Base-by-base conservation (phyloP, 73 alveolate species). In the Paramecium pentaurelia region DNA sequence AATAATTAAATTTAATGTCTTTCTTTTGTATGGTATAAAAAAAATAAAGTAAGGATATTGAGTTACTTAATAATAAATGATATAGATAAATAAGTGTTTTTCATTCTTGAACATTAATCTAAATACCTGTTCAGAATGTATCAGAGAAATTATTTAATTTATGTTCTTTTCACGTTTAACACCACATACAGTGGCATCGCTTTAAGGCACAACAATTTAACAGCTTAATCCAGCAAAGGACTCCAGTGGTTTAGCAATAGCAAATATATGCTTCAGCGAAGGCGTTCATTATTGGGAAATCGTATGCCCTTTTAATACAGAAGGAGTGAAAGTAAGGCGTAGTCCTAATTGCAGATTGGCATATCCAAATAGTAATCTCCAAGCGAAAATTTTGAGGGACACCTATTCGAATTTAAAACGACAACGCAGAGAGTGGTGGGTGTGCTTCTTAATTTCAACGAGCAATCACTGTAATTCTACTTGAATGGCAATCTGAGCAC, bases 231-330 rank as follows among this genome's bases (percentile, higher is more conserved):
- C 71, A 16, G 34, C 44, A 28, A 80, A 80, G 14, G 91, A 80
- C 30, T 32, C 58, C 25, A 44, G 36, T 32, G 91, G 91, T 40
- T 25, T 49, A 64, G 91, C 91, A 20, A 44, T 80, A 8, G 71
- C 51, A 0, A 80, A 80, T 80, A 14, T 45, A 20, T n/a, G 93
- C 51, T 95, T 93, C 93, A 60, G 88, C 30, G 92, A 86, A 42
- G 97, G 98, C 60, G 86, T 95, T 25, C 98, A 95, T 60, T 95
- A 95, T 92, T 93, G 95, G 96, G 96, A 95, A 86, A 47, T 95
- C 77, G 75, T 89, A 22, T 95, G 98, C 68, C 98, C 98, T 20
- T 80, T 45, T 47, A 44, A 40, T 80, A 45, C 77, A 12, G 91
- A 80, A 4, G 91, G 91, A 80, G 51, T 80, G 44, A 80, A 80